Conservation (phyloP, 768 basidiomycete genomes). For the Ephemerocybe angulata region DNA sequence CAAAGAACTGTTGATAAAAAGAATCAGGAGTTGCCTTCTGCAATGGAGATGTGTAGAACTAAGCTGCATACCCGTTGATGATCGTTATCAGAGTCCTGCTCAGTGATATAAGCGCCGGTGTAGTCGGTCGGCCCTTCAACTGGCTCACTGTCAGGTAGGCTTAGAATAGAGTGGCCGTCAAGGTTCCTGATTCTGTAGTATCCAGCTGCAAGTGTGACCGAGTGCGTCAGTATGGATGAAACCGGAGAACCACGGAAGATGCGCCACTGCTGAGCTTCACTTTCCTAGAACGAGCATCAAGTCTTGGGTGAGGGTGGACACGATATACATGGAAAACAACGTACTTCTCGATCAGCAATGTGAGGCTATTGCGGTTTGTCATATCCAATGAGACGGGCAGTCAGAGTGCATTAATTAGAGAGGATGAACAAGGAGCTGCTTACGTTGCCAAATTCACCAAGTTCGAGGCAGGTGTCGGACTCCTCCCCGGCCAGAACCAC, state of each 20-base stretch:
- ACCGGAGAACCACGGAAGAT: background rate
- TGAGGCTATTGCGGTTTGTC: background rate
- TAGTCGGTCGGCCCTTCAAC: background rate
- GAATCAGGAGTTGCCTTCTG: background rate
- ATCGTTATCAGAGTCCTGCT: background rate
- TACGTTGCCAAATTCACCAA: background rate
- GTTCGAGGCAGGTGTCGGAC: background rate
- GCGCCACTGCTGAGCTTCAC: background rate
- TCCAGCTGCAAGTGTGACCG: background rate
- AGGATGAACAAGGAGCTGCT: background rate
- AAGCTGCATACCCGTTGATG: background rate
- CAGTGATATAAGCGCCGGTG: background rate
- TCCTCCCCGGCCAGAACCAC: background rate
- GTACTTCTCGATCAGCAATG: background rate
- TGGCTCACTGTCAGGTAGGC: background rate
- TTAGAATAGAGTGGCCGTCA: background rate
- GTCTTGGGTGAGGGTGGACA: too few relatives aligned
- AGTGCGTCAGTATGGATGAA: background rate
- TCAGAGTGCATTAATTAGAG: too few relatives aligned
- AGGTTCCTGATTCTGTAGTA: background rate
- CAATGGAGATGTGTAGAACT: background rate
- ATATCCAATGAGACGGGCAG: too few relatives aligned
- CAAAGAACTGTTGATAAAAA: background rate
- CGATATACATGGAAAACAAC: too few relatives aligned
- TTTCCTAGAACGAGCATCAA: background rate